Evolutionary conservation across 78 protist species (phyloP).

Genomic region (Dictyostelium citrinum): DNA sequence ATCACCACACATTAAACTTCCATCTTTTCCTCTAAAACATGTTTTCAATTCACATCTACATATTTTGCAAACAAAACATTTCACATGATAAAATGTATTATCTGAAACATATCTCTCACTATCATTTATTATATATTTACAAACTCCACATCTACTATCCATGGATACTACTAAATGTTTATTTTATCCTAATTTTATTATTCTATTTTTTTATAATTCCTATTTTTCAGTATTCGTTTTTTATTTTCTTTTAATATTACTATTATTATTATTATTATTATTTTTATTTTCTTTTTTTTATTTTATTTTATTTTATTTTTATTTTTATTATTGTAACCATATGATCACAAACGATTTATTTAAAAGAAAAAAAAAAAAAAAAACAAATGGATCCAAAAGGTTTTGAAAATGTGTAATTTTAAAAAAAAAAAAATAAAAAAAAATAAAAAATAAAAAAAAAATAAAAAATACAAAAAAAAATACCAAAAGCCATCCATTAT

Average conservation of each 20-base stretch:
- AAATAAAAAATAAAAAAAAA: not conserved
- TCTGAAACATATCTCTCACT: conserved; percentile 22
- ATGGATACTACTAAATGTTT: not conserved
- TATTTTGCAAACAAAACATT: conserved; percentile 29
- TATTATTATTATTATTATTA: too few relatives aligned
- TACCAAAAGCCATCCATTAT: not conserved
- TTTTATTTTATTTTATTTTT: not conserved
- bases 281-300: not conserved
- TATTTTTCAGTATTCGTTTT: not conserved
- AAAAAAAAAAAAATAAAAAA: not conserved
- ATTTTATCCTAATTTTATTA: not conserved
- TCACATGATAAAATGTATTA: conserved; percentile 44
- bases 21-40: conserved; percentile 6
- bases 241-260: too few relatives aligned
- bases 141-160: not conserved
- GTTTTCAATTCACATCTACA: not conserved
- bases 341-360: not conserved
- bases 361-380: not conserved
- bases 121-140: not conserved
- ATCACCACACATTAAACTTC: conserved; percentile 29
- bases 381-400: not conserved
- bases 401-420: too few relatives aligned
- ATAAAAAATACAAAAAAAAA: not conserved
- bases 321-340: not conserved
- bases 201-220: too few relatives aligned